Evolutionary conservation across 169 alveolate species (phyloP).

Genomic region (Cryptosporidium ryanae): DNA sequence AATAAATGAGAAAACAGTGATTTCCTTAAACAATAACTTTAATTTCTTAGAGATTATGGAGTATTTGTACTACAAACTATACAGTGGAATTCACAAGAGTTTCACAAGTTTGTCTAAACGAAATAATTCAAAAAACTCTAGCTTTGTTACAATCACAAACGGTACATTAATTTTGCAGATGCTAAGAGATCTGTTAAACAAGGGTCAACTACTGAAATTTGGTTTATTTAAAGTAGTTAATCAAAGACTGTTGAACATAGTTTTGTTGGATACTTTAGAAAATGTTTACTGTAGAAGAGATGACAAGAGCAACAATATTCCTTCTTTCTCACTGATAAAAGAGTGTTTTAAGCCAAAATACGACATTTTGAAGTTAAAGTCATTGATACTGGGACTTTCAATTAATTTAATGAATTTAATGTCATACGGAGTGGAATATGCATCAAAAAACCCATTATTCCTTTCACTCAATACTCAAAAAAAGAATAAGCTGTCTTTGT

Average conservation of each 20-base stretch:
- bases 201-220: neutral
- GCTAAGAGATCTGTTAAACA: slow-evolving; percentile 8
- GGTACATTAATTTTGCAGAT: neutral
- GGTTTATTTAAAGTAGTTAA: neutral
- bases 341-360: slow-evolving; percentile 9
- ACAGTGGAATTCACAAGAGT: neutral
- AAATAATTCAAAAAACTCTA: neutral
- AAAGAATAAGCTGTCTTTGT: neutral
- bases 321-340: slow-evolving; percentile 2
- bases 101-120: neutral
- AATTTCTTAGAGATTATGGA: neutral
- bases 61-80: neutral
- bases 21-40: too few relatives aligned
- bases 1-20: too few relatives aligned
- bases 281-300: neutral
- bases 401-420: slow-evolving; percentile 21
- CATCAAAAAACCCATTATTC: neutral
- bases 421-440: neutral
- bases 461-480: neutral
- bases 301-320: neutral
- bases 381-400: slow-evolving; percentile 6
- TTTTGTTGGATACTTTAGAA: slow-evolving; percentile 65
- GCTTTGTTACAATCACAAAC: neutral
- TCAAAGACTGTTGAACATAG: slow-evolving; percentile 12
- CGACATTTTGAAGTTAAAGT: neutral